Conservation (phyloP, 306 rosid genomes). For the Rubus idaeus region DNA sequence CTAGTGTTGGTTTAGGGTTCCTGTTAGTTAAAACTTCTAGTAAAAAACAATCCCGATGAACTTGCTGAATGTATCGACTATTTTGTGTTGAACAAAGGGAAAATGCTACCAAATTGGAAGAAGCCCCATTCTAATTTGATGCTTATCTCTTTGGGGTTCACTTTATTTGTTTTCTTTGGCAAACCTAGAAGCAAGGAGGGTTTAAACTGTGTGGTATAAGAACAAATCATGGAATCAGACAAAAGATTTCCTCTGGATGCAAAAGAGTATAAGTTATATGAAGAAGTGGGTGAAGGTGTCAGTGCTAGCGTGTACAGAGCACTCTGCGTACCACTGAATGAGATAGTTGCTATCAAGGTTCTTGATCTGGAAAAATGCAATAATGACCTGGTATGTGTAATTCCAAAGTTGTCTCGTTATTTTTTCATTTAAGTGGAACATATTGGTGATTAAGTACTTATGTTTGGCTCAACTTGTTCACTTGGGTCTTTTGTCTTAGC, state of each 20-base stretch:
- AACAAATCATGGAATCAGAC: constrained; percentile 65
- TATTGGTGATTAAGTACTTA: constrained; percentile 8
- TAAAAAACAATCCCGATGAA: constrained; percentile 25
- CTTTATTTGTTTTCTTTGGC: constrained; percentile 25
- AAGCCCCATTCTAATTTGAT: constrained; percentile 36
- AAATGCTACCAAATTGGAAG: constrained; percentile 42
- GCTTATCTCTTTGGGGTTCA: constrained; percentile 28
- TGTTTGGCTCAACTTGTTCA: constrained; percentile 1
- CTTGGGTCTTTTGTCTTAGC: neutral
- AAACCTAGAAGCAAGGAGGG: constrained; percentile 32
- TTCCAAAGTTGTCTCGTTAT: neutral
- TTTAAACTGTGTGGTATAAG: constrained; percentile 45
- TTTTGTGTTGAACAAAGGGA: constrained; percentile 41
- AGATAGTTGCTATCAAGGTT: constrained; percentile 93
- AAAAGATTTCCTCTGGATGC: constrained; percentile 78
- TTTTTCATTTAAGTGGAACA: neutral
- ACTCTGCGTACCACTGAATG: constrained; percentile 83
- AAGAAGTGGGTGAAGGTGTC: constrained; percentile 99
- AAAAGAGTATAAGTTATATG: constrained; percentile 78
- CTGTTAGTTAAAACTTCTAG: constrained; percentile 23
- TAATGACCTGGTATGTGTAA: constrained; percentile 79
- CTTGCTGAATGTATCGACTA: constrained; percentile 32
- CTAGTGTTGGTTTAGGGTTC: constrained; percentile 1
- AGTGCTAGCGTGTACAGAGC: constrained; percentile 93
- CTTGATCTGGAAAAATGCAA: constrained; percentile 93